A percentile compares a stretch with the other conserved stretches of the same genome.
These are phyloP conservation scores for Malbranchea cinnamomea DNA, from an alignment of 2,329 filamentous ascomycete genomes.

Conservation along the genomic window DNA sequence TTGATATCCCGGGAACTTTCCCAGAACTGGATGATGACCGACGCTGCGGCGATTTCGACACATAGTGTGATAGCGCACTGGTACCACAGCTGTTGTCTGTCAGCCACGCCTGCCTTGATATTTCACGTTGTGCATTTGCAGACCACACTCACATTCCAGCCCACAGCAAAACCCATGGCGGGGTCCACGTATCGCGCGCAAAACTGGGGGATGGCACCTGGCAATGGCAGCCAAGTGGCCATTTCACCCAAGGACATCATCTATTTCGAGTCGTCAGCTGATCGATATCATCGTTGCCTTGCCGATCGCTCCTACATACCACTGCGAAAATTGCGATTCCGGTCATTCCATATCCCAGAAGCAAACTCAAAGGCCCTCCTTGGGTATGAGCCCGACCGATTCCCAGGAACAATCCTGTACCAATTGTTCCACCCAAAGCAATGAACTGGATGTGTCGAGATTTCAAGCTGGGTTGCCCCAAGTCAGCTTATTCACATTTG, in stretches of 20 bases:
- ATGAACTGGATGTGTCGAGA: constrained; percentile 45
- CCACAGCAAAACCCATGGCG: constrained; percentile 33
- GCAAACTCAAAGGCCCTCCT: constrained; percentile 23
- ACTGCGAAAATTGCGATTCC: constrained; percentile 33
- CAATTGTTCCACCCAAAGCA: constrained; percentile 43
- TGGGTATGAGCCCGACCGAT: constrained; percentile 38
- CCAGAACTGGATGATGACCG: constrained; percentile 50
- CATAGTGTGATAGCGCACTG: constrained; percentile 19
- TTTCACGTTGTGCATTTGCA: constrained; percentile 64
- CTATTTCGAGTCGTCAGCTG: constrained; percentile 5
- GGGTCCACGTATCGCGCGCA: constrained; percentile 30
- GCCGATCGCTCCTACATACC: too few species aligned
- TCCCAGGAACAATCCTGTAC: constrained; percentile 41
- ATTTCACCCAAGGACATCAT: constrained; percentile 34
- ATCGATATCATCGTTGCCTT: background rate
- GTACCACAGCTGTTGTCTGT: constrained; percentile 18
- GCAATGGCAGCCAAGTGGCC: constrained; percentile 34
- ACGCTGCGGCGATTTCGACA: constrained; percentile 48
- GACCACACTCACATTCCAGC: constrained; percentile 39
- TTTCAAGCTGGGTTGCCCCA: constrained; percentile 23
- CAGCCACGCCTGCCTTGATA: background rate
- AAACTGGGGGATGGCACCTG: constrained; percentile 34
- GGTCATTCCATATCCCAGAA: constrained; percentile 36
- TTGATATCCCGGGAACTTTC: constrained; percentile 22
- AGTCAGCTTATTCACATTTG: too few species aligned